Percentiles rank a stretch among this genome's conserved stretches.
Evolutionary conservation across 352 stramenopile species (phyloP).

Genomic region (Phytophthora pinifolia): DNA sequence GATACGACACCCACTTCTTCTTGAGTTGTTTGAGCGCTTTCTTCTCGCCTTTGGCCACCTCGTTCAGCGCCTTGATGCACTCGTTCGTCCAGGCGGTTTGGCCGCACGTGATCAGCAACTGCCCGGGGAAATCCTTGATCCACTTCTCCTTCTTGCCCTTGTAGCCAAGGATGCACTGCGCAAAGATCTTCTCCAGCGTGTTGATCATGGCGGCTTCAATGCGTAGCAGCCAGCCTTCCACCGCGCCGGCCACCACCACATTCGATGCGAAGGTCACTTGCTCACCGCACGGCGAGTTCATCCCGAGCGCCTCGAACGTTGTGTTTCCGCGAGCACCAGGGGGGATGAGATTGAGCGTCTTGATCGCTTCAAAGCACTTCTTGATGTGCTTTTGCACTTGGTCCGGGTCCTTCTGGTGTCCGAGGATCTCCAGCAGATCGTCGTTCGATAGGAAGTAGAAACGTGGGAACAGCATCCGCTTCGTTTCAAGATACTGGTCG

Average conservation of each 20-base stretch:
- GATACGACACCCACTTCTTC: slow-evolving; percentile 93
- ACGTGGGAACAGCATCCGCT: slow-evolving; percentile 84
- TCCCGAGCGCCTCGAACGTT: slow-evolving; percentile 86
- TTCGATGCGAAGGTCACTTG: slow-evolving; percentile 83
- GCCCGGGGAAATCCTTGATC: slow-evolving; percentile 93
- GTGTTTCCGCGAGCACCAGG: slow-evolving; percentile 73
- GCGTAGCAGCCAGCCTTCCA: slow-evolving; percentile 90
- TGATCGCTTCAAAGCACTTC: slow-evolving; percentile 92
- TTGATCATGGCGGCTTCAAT: slow-evolving; percentile 86
- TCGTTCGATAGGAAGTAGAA: slow-evolving; percentile 92
- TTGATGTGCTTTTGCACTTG: slow-evolving; percentile 92
- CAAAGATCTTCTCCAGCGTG: slow-evolving; percentile 85
- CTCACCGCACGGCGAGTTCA: slow-evolving; percentile 91
- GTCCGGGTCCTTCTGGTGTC: slow-evolving; percentile 86
- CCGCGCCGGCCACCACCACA: slow-evolving; percentile 87
- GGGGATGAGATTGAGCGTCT: slow-evolving; percentile 67
- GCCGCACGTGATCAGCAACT: slow-evolving; percentile 92
- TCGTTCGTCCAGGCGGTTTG: slow-evolving; percentile 93
- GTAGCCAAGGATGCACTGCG: slow-evolving; percentile 82
- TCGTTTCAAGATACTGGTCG: slow-evolving; percentile 88
- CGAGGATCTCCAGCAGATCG: slow-evolving; percentile 85
- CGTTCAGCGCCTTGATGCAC: slow-evolving; percentile 92
- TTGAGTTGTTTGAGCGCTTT: slow-evolving; percentile 91
- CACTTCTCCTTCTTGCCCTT: slow-evolving; percentile 95
- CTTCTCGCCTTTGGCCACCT: slow-evolving; percentile 90